Evolutionary conservation across 768 basidiomycete genomes (phyloP), one percentile per base, ranked within the genome.

Genomic region (Fibroporia radiculosa): DNA sequence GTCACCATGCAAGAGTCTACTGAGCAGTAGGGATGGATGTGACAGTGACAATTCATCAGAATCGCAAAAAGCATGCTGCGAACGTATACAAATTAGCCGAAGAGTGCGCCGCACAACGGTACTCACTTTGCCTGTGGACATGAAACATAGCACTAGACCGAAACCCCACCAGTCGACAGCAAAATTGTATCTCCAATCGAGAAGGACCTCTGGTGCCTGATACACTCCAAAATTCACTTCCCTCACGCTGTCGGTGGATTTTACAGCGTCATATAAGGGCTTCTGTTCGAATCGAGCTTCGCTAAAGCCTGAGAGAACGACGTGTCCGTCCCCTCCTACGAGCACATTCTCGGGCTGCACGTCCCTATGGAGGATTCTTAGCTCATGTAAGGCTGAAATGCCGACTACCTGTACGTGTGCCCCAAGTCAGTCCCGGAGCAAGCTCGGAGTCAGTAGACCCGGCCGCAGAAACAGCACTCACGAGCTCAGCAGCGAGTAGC

Each of bases 101-200:
- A 26, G 27, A 19, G 6, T 32, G 13, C 25, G 8, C 3, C 6
- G 23, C 24, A 26, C 10, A 43, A 18, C n/a, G 6, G 5, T 16
- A 41, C 65, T 55, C 43, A 77, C 78, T 55, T 53, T 61, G 22
- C 73, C 73, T 23, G 68, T 66, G 33, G 72, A 57, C 68, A 80
- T 69, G 49, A 69, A 75, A 48, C 69, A 71, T 29, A 80, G 44
- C 28, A 54, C 8, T 14, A 74, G 55, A 3, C 78, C 80, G 48
- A 80, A 77, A 0, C 71, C 71, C 79, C 80, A 82, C 50, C 69
- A 72, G 57, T 82, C 80, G 16, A 75, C 75, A 12, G 68, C 61
- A 19, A 55, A 62, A 49, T 76, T 72, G 42, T 75, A 70, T 13
- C 63, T 54, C 80, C 80, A 82, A 0, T 73, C 73, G 7, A 80